Conservation (phyloP, 2,329 filamentous ascomycete genomes). For the Davidsoniella virescens region DNA sequence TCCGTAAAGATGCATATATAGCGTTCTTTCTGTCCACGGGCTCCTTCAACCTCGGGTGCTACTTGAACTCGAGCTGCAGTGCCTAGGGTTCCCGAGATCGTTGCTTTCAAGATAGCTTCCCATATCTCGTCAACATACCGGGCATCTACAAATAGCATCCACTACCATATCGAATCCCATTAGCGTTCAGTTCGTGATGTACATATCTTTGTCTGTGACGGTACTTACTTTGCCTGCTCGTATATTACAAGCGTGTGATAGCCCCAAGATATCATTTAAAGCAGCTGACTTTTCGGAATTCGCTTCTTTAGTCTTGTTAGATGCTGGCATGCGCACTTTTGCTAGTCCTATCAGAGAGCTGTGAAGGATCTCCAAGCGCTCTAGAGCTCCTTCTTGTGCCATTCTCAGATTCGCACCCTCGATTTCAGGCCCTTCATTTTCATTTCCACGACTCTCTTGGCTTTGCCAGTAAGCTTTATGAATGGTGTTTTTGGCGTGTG, state of each 20-base stretch:
- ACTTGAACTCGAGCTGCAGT: slow-evolving; percentile 49
- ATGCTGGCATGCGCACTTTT: slow-evolving; percentile 20
- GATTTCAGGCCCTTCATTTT: slow-evolving; percentile 32
- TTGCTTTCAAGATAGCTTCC: slow-evolving; percentile 49
- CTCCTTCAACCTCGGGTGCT: slow-evolving; percentile 34
- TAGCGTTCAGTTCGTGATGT: no score
- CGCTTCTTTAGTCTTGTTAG: slow-evolving; percentile 29
- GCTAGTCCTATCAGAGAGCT: slow-evolving; percentile 33
- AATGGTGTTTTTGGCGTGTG: slow-evolving; percentile 27
- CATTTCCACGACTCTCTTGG: slow-evolving; percentile 27
- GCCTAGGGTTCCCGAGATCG: slow-evolving; percentile 53
- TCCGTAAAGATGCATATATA: slow-evolving; percentile 66
- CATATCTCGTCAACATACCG: slow-evolving; percentile 45
- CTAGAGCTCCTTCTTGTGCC: slow-evolving; percentile 36
- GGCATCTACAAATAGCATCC: slow-evolving; percentile 53
- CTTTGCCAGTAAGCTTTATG: slow-evolving; percentile 21
- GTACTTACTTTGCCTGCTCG: slow-evolving; percentile 46
- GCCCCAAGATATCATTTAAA: slow-evolving; percentile 37
- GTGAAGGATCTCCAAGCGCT: slow-evolving; percentile 30
- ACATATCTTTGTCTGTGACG: no score
- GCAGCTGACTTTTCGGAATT: slow-evolving; percentile 33
- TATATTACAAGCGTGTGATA: slow-evolving; percentile 43
- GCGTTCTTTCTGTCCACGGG: slow-evolving; percentile 27
- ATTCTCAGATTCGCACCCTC: slow-evolving; percentile 28
- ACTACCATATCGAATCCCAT: slow-evolving; percentile 26